A percentile compares a stretch with the other conserved stretches of the same genome.
Conservation (phyloP, 768 basidiomycete genomes). For the Trametes elegans region DNA sequence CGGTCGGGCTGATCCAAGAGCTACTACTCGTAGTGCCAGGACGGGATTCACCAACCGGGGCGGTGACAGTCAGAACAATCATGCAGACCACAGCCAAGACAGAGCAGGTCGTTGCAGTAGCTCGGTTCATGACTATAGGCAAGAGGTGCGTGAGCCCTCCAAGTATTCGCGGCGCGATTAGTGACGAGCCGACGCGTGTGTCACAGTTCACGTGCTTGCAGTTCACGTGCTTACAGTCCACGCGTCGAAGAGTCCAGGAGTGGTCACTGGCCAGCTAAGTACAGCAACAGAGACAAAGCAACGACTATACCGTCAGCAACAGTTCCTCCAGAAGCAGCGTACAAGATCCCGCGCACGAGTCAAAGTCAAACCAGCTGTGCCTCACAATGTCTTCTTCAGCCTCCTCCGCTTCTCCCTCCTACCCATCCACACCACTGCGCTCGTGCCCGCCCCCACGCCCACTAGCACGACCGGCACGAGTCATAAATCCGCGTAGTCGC, state of each 20-base stretch:
- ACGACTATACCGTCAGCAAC: too few relatives aligned
- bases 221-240: too few relatives aligned
- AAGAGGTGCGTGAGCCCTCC: background rate
- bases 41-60: background rate
- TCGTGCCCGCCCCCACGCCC: background rate
- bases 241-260: too few relatives aligned
- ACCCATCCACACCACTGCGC: background rate
- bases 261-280: too few relatives aligned
- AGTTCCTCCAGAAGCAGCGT: background rate
- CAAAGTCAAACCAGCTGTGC: background rate
- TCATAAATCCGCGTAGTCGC: conserved; percentile 18
- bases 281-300: too few relatives aligned
- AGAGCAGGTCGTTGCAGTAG: background rate
- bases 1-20: too few relatives aligned
- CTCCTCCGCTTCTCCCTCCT: background rate
- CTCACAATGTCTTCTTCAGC: background rate
- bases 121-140: background rate
- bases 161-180: background rate
- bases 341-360: background rate
- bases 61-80: background rate
- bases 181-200: background rate
- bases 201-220: conserved; percentile 1
- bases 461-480: background rate
- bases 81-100: background rate
- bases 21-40: background rate